Base-by-base conservation (phyloP, 768 basidiomycete genomes). In the Boletus vermiculosoides region DNA sequence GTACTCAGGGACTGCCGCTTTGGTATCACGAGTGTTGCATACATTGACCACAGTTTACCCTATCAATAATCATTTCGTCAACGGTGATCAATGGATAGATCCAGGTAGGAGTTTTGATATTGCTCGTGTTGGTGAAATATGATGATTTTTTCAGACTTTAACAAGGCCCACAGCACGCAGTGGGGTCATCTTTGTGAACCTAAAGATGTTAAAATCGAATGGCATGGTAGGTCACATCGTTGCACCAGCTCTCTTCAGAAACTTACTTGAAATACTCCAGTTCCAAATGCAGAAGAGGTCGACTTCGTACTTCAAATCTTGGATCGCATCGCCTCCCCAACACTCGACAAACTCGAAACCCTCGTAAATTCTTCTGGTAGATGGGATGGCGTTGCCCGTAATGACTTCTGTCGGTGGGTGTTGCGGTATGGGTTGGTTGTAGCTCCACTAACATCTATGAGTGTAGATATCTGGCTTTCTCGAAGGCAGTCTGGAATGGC, bases 161-260 rank as follows among this genome's bases (percentile, higher is more conserved):
- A 86, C 64, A 76, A 74, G 41, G 77, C 79, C 45, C 87, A 90
- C 61, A 83, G 81, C 57, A 72, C 77, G 12, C 80, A 83, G 45
- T 97, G 95, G 95, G 95, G 94, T 9, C 82, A 80, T 48, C 73
- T 90, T 31, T 92, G 88, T 71, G 83, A 89, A 54, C 75, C 87
- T 5, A 78, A 87, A 63, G 91, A 97, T 54, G 87, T 94, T 49
- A 80, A 83, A 54, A 81, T 94, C 36, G 85, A 92, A 56, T 98
- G 95, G 95, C 94, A 96, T 69, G 83, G 89, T 89, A 65, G 63
- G 25, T 36, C 42, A 40, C 6, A 52, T 49, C 8, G 40, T 23
- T 34, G 36, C 23, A 25, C 4, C 2, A n/a, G n/a, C n/a, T n/a
- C 33, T 20, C 50, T 57, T 57, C 41, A 59, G 51, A 69, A 23